phyloP scores from a whole-genome alignment of 305 asterid genomes.

The Ilex paraguariensis region DNA sequence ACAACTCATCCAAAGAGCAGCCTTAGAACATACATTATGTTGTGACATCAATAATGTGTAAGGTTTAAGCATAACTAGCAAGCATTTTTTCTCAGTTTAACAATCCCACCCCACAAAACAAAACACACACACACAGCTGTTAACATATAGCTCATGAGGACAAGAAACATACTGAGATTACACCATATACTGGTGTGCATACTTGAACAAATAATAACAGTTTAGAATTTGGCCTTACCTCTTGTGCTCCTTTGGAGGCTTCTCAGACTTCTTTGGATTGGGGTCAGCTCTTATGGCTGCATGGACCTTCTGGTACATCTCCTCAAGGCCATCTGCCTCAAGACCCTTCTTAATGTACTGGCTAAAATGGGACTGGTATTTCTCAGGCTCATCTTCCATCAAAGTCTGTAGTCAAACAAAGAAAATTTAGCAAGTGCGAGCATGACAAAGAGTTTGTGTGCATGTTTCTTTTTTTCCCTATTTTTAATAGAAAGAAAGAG shows the following conservation, averaged over 20 bases:
- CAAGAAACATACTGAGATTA: no score
- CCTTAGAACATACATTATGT: no score
- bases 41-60: no score
- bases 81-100: no score
- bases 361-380: conserved; percentile 57
- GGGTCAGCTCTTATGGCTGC: conserved; percentile 78
- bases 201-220: no score
- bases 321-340: conserved; percentile 55
- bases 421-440: neutral
- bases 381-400: conserved; percentile 75
- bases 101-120: no score
- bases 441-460: neutral
- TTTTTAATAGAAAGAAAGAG: neutral
- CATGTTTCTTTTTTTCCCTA: no score
- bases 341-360: conserved; percentile 48
- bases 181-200: no score
- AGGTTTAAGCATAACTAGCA: no score
- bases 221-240: conserved; percentile 22
- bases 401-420: conserved; percentile 26
- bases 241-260: conserved; percentile 62
- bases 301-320: conserved; percentile 64
- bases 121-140: no score
- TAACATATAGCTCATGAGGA: no score
- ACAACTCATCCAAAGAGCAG: no score
- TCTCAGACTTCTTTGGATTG: conserved; percentile 42